phyloP scores from a whole-genome alignment of 257 asterid genomes.

The Solanum sitiens region DNA sequence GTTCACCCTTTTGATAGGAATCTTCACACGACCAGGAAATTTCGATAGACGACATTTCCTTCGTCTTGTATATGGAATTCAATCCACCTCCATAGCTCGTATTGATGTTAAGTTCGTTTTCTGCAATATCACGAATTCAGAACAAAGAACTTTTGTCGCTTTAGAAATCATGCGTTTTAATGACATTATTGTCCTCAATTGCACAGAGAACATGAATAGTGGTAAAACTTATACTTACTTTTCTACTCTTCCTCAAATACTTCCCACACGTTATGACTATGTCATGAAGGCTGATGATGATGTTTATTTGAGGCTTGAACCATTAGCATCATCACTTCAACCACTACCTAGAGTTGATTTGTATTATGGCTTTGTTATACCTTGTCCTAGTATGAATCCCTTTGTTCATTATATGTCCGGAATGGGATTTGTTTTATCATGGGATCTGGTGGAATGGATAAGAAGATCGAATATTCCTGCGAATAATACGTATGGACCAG shows the following conservation, averaged over 20 bases:
- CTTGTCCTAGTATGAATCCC: conserved; percentile 69
- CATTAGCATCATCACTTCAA: conserved; percentile 36
- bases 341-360: conserved; percentile 44
- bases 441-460: conserved; percentile 83
- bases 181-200: conserved; percentile 52
- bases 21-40: conserved; percentile 47
- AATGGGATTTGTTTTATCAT: conserved; percentile 67
- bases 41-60: conserved; percentile 70
- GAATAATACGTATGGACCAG: conserved; percentile 48
- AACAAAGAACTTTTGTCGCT: conserved; percentile 30
- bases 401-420: conserved; percentile 75
- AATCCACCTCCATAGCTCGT: conserved; percentile 26
- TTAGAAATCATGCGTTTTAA: conserved; percentile 60
- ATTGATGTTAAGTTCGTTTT: conserved; percentile 47
- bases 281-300: conserved; percentile 88
- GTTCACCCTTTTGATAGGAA: conserved; percentile 45
- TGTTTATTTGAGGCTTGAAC: conserved; percentile 44
- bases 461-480: conserved; percentile 23
- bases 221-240: conserved; percentile 66
- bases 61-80: conserved; percentile 58
- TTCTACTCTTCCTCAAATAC: conserved; percentile 49
- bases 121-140: conserved; percentile 52
- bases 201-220: conserved; percentile 58
- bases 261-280: conserved; percentile 37
- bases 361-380: conserved; percentile 71